Conservation (phyloP, 768 basidiomycete species). For the Tylopilus intermedius region DNA sequence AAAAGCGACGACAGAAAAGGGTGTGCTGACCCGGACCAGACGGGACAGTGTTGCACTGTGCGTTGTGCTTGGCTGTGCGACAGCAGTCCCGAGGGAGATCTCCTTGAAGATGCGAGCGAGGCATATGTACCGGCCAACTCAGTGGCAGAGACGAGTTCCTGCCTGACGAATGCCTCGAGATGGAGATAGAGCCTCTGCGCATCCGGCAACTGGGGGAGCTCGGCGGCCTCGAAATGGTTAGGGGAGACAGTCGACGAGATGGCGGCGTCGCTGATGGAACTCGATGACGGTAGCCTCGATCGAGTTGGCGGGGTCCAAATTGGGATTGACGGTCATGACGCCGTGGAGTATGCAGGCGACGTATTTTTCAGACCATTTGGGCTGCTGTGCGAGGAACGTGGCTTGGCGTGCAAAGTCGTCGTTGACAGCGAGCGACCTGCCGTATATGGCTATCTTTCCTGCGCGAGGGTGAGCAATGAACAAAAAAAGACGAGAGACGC, state of each 20-base stretch:
- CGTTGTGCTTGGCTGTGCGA: slow-evolving; percentile 59
- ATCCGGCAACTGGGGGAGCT: slow-evolving; percentile 41
- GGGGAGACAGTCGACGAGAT: slow-evolving; percentile 65
- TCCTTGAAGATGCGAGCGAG: slow-evolving; percentile 57
- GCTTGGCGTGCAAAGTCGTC: slow-evolving; percentile 74
- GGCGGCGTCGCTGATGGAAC: slow-evolving; percentile 65
- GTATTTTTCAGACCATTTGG: slow-evolving; percentile 79
- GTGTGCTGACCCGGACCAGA: slow-evolving; percentile 46
- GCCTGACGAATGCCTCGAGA: slow-evolving; percentile 50
- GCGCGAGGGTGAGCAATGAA: too few species aligned
- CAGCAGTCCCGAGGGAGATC: slow-evolving; percentile 48
- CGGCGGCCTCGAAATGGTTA: slow-evolving; percentile 62
- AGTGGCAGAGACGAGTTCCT: slow-evolving; percentile 46
- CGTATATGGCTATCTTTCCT: too few species aligned
- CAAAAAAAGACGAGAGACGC: too few species aligned
- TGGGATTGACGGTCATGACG: slow-evolving; percentile 60
- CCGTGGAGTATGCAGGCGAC: slow-evolving; percentile 64
- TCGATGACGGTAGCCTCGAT: slow-evolving; percentile 64
- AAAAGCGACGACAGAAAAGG: neutral
- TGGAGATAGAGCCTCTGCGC: slow-evolving; percentile 47
- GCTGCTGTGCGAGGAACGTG: slow-evolving; percentile 73
- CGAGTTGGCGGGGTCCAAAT: slow-evolving; percentile 49
- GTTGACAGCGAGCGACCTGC: slow-evolving; percentile 66
- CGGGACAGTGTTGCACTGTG: slow-evolving; percentile 49
- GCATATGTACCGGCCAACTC: slow-evolving; percentile 34